A percentile compares a stretch with the other conserved stretches of the same genome.
Evolutionary conservation across 2,329 filamentous ascomycete genomes (phyloP).

Genomic region (Grosmannia serpens): DNA sequence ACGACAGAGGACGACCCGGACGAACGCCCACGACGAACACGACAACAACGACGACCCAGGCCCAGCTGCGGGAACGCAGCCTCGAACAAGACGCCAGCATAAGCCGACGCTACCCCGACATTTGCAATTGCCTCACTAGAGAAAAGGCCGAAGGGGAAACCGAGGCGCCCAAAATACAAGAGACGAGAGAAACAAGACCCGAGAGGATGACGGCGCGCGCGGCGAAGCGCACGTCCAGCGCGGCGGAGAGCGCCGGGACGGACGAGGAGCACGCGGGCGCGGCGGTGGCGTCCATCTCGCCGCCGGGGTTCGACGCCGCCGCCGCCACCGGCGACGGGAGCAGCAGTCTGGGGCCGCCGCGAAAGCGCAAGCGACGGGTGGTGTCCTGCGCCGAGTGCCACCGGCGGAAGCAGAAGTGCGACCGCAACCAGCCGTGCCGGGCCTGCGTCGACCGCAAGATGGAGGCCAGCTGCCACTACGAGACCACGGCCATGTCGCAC

Average conservation of each 20-base stretch:
- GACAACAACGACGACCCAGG: not conserved
- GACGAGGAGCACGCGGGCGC: not conserved
- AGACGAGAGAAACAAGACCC: not conserved
- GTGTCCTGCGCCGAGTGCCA: conserved; percentile 56
- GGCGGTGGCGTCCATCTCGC: not conserved
- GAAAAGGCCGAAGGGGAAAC: not conserved
- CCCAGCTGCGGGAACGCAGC: not conserved
- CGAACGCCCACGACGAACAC: not conserved
- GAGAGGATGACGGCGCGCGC: conserved; percentile 2
- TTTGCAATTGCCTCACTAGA: not conserved
- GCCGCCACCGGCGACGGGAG: not conserved
- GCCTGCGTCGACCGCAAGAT: conserved; percentile 49
- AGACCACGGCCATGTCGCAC: conserved; percentile 34
- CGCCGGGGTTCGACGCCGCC: not conserved
- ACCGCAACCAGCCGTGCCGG: conserved; percentile 46
- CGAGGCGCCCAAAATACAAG: not conserved
- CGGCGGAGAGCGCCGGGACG: not conserved
- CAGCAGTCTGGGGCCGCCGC: conserved; percentile 26
- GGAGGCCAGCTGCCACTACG: conserved; percentile 43
- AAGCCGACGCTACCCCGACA: not conserved
- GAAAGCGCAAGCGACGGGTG: conserved; percentile 47
- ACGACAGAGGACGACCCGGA: not conserved
- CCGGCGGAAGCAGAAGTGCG: conserved; percentile 53
- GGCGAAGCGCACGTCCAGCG: conserved; percentile 6
- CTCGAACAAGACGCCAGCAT: not conserved